Evolutionary conservation across 1,139 yeast genomes (phyloP), one percentile per base, ranked within the genome.

Genomic region (Kurtzmaniella quercitrusa): DNA sequence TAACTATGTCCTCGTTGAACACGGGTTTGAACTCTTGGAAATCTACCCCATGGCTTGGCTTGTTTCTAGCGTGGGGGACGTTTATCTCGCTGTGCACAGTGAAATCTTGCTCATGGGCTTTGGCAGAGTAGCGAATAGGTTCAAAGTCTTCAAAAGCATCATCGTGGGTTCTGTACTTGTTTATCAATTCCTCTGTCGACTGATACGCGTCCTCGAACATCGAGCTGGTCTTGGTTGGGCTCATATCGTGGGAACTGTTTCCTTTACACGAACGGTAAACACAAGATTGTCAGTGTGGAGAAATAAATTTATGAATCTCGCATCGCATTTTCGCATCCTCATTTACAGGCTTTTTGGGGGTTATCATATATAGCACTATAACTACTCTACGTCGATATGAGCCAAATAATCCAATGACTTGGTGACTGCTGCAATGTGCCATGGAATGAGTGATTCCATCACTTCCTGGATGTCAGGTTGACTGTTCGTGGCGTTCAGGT

Each of bases 371-470:
- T n/a, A n/a, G n/a, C n/a, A n/a, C n/a, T 16, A 51, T 41, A 51
- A 62, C 25, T 64, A 66, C 46, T 68, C 71, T 12, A 73, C 77
- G 38, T 65, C 61, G 4, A 73, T 58, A 51, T 73, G 77, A 2
- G 66, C 67, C 51, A 73, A 59, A 50, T 72, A 72, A 38, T 72
- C 77, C 55, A 85, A 60, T 52, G 82, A 71, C 57, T 85, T 87
- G 27, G 78, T 75, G 6, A 88, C 95, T 0, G 95, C 88, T 25
- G 79, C 68, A 25, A 88, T 74, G 60, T 89, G 96, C 89, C 95
- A 86, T n/a, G 97, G 97, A 2, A 83, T 67, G 15, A 70, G 42
- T 1, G 62, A 59, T 1, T 49, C 43, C 3, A 51, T 47, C 11
- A 54, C 52, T 41, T 47, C 25, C 21, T 36, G 38, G 4, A 36